Evolutionary conservation across 257 asterid genomes (phyloP).

Genomic region (Solanum rostratum): DNA sequence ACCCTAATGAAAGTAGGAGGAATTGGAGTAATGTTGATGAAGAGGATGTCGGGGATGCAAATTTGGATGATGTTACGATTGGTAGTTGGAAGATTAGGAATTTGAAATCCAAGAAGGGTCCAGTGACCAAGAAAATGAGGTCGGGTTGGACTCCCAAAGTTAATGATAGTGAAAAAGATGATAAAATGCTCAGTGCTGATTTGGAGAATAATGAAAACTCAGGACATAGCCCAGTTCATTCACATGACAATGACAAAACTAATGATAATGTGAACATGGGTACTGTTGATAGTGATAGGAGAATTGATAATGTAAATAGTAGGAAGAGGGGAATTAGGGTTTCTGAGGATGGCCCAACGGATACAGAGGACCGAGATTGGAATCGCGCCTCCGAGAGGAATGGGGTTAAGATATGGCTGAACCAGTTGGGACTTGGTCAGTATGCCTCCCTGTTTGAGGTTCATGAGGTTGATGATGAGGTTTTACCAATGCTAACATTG

Average conservation of each 20-base stretch:
- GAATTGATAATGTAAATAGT: not conserved
- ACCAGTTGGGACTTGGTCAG: conserved; percentile 3
- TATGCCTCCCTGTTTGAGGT: conserved; percentile 1
- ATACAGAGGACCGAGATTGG: not conserved
- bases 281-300: not conserved
- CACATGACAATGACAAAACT: not conserved
- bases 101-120: not conserved
- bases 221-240: conserved; percentile 1
- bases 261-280: not conserved
- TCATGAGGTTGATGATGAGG: conserved; percentile 75
- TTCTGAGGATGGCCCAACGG: conserved; percentile 6
- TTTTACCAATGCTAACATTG: conserved; percentile 65
- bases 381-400: not conserved
- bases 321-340: conserved; percentile 3
- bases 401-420: conserved; percentile 3
- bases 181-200: not conserved
- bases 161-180: not conserved
- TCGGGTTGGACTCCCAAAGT: not conserved
- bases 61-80: conserved; percentile 1
- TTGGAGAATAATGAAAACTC: not conserved
- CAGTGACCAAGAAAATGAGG: not conserved
- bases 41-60: not conserved
- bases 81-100: conserved; percentile 5
- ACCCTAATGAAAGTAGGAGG: not conserved
- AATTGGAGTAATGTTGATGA: not conserved